phyloP scores from a whole-genome alignment of 805 yeast species.

The Yarrowia hollandica region DNA sequence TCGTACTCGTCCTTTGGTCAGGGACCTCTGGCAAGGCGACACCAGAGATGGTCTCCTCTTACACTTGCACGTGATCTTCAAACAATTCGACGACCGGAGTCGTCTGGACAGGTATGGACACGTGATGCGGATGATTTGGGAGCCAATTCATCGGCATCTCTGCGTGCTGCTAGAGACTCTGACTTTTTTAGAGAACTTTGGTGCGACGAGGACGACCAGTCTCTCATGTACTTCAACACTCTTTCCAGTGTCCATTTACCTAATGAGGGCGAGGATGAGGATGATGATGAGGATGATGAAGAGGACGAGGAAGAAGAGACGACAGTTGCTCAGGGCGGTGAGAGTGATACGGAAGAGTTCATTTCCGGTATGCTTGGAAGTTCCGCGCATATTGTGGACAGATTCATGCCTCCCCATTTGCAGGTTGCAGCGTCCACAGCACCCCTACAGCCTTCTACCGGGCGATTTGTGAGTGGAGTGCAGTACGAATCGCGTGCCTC shows the following conservation, averaged over 20 bases:
- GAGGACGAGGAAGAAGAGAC: not conserved
- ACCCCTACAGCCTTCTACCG: not conserved
- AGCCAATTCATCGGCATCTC: not conserved
- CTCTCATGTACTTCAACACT: constrained; percentile 27
- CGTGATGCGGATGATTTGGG: constrained; percentile 2
- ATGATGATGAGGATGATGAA: not conserved
- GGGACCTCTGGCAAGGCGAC: constrained; percentile 4
- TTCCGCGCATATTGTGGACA: not conserved
- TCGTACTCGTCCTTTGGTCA: constrained; percentile 6
- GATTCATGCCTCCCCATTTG: constrained; percentile 21
- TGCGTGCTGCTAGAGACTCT: constrained; percentile 9
- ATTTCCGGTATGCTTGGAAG: not conserved
- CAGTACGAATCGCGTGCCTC: constrained; percentile 6
- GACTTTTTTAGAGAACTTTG: constrained; percentile 11
- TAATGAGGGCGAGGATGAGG: constrained; percentile 6
- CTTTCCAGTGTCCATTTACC: constrained; percentile 19
- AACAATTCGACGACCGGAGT: not conserved
- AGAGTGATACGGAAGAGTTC: constrained; percentile 4
- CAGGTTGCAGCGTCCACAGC: not conserved
- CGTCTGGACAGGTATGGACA: not conserved
- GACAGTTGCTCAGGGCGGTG: not conserved
- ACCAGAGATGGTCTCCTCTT: constrained; percentile 19
- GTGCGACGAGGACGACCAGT: constrained; percentile 24
- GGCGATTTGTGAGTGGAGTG: constrained; percentile 10
- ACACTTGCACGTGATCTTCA: constrained; percentile 15